Percentiles rank a stretch among this genome's conserved stretches.
Conservation (phyloP, 2,329 filamentous ascomycete species). For the Calonectria naviculata region DNA sequence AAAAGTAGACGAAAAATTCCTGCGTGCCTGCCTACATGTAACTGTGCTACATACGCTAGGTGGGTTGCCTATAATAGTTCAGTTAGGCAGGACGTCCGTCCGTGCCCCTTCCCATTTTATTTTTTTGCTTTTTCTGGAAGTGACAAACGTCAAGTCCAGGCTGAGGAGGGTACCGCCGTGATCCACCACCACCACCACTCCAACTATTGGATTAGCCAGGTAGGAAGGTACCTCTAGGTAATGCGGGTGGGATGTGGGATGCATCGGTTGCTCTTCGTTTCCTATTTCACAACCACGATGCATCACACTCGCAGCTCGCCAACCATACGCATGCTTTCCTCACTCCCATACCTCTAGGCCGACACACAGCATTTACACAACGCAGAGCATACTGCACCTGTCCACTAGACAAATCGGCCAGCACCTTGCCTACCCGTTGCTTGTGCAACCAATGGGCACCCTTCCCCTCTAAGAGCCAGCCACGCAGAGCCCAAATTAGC, state of each 20-base stretch:
- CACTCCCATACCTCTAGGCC: not conserved
- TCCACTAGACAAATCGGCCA: not conserved
- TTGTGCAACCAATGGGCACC: not conserved
- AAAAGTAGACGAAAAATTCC: not conserved
- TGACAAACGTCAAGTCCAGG: not conserved
- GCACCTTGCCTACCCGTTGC: not conserved
- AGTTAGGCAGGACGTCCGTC: slow-evolving; percentile 26
- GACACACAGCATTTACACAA: too few species aligned
- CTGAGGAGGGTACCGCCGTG: not conserved
- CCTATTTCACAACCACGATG: not conserved
- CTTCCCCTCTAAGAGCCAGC: not conserved
- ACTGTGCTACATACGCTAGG: not conserved
- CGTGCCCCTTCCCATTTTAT: not conserved
- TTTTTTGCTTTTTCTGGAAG: slow-evolving; percentile 6
- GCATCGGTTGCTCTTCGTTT: not conserved
- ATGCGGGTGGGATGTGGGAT: not conserved
- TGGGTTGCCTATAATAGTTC: not conserved
- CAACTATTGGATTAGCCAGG: not conserved
- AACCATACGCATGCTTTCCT: not conserved
- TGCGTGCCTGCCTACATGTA: not conserved
- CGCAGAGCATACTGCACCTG: not conserved
- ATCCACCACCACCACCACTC: not conserved
- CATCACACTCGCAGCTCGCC: not conserved
- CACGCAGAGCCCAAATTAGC: not conserved
- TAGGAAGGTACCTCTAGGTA: too few species aligned